Base-by-base conservation (phyloP, 768 basidiomycete genomes). In the Artomyces pyxidatus region DNA sequence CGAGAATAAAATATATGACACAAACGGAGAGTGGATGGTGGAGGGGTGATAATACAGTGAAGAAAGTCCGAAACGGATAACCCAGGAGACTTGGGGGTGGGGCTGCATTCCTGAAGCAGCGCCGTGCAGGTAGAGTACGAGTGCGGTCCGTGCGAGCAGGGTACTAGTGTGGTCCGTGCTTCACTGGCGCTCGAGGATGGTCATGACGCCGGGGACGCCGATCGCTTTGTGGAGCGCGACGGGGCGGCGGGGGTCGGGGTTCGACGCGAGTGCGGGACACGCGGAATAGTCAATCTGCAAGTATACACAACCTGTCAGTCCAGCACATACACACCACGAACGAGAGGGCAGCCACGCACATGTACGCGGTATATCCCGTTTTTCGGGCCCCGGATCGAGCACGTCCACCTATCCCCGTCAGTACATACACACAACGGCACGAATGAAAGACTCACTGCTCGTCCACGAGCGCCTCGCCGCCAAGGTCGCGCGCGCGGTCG, bases 121-220 rank as follows among this genome's bases (percentile, higher is more conserved):
- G n/a, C n/a, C n/a, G n/a, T n/a, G n/a, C n/a, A n/a, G n/a, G n/a
- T n/a, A n/a, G n/a, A n/a, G n/a, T n/a, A n/a, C n/a, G n/a, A n/a
- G n/a, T n/a, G n/a, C n/a, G n/a, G n/a, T n/a, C n/a, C n/a, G n/a
- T n/a, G n/a, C n/a, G n/a, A n/a, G n/a, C n/a, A n/a, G n/a, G 23
- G 48, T 14, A 17, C 4, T n/a, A 4, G 30, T 14, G 29, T n/a
- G 10, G 23, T 22, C 9, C 28, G 10, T 19, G 10, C 16, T 16
- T 41, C 57, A 56, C 32, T 55, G 43, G 23, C 80, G 71, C 41
- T 66, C 67, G 43, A 81, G 22, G 60, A 88, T 76, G 32, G 83
- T 87, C 87, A 88, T 89, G 26, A 87, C 71, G 8, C 86, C 87
- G 2, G 82, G 81, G 6, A 88, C 72, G 53, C 75, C 73, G 55